A percentile compares a stretch with the other conserved stretches of the same genome.
Conservation (phyloP, 2,329 filamentous ascomycete genomes). For the Ophiosphaerella herpotricha region DNA sequence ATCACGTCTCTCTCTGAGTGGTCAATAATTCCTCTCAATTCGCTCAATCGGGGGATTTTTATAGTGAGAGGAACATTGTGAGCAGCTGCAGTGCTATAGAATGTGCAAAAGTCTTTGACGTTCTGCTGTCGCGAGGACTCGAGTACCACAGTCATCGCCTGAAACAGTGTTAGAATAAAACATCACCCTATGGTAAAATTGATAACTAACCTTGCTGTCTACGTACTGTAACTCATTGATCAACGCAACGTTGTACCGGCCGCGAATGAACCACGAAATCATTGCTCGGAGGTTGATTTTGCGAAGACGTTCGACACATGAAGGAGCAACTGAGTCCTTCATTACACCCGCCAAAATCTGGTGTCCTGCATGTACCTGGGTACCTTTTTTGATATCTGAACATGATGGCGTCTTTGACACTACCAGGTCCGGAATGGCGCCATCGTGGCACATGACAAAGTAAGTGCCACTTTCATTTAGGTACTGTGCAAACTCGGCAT, state of each 20-base stretch:
- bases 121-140: no score
- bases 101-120: no score
- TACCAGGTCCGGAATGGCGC: slow-evolving; percentile 42
- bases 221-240: slow-evolving; percentile 66
- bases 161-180: slow-evolving; percentile 19
- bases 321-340: slow-evolving; percentile 17
- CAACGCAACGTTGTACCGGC: slow-evolving; percentile 66
- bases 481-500: slow-evolving; percentile 60
- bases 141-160: not conserved
- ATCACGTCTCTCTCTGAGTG: slow-evolving; percentile 5
- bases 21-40: slow-evolving; percentile 5
- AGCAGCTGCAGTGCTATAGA: no score
- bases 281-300: slow-evolving; percentile 49
- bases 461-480: slow-evolving; percentile 60
- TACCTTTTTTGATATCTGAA: slow-evolving; percentile 21
- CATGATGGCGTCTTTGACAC: no score
- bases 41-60: not conserved
- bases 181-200: slow-evolving; percentile 22
- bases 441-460: slow-evolving; percentile 73
- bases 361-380: slow-evolving; percentile 12
- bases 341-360: not conserved
- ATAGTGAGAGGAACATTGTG: no score
- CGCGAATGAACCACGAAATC: slow-evolving; percentile 60
- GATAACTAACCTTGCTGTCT: slow-evolving; percentile 62
- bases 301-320: slow-evolving; percentile 24